phyloP scores from a whole-genome alignment of 805 yeast species.

The Scheffersomyces ergatensis region DNA sequence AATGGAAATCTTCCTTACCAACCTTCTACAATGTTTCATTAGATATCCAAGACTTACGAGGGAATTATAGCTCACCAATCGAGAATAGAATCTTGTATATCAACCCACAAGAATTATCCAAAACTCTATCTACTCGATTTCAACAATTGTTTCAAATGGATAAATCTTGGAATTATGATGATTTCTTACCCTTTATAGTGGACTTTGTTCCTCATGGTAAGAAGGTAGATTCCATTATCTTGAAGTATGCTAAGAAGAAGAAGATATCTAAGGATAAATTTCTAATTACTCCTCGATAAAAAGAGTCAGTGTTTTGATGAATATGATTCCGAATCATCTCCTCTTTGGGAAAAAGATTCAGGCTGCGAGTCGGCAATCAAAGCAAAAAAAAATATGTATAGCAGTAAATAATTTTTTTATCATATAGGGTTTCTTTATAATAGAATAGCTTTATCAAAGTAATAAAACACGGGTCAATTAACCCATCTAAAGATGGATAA shows the following conservation, averaged over 20 bases:
- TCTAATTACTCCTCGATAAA: slow-evolving; percentile 23
- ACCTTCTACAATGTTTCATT: slow-evolving; percentile 59
- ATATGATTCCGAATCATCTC: too few relatives aligned
- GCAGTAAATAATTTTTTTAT: too few relatives aligned
- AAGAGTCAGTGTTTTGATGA: background rate
- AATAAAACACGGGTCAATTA: background rate
- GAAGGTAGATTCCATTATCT: slow-evolving; percentile 34
- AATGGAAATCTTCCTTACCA: slow-evolving; percentile 65
- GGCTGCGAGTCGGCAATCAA: background rate
- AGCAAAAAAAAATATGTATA: too few relatives aligned
- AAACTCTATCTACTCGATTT: slow-evolving; percentile 22
- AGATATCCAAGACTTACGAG: slow-evolving; percentile 52
- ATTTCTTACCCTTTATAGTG: slow-evolving; percentile 32
- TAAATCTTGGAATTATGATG: slow-evolving; percentile 38
- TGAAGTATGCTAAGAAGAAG: slow-evolving; percentile 37
- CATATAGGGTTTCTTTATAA: too few relatives aligned
- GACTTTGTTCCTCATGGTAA: slow-evolving; percentile 31
- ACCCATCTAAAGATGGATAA: slow-evolving; percentile 23
- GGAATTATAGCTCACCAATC: slow-evolving; percentile 50
- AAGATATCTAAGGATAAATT: slow-evolving; percentile 28
- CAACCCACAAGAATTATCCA: slow-evolving; percentile 46
- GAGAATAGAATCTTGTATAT: slow-evolving; percentile 51
- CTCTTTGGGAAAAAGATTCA: background rate
- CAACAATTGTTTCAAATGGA: slow-evolving; percentile 29
- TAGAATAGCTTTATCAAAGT: background rate